phyloP scores from a whole-genome alignment of 495 filamentous ascomycete genomes.

The Neohortaea acidophila region DNA sequence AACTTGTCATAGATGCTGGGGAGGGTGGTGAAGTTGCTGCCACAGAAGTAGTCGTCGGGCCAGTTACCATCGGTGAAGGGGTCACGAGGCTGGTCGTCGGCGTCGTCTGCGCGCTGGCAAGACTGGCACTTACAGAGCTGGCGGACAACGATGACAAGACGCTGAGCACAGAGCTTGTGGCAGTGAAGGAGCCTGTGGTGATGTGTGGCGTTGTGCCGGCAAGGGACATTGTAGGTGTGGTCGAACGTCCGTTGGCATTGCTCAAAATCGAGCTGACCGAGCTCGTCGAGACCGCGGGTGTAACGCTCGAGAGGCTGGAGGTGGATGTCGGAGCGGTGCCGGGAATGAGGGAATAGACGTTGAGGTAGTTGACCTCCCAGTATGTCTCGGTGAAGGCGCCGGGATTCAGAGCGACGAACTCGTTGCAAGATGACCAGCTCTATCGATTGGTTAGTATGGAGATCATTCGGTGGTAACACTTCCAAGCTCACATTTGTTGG shows the following conservation, averaged over 20 bases:
- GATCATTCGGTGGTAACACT: too few species aligned
- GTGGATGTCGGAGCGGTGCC: not conserved
- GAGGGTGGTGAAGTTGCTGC: not conserved
- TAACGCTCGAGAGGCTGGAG: slow-evolving; percentile 6
- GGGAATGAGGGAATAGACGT: slow-evolving; percentile 17
- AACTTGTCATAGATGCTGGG: not conserved
- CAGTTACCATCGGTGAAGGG: not conserved
- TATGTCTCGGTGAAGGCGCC: slow-evolving; percentile 21
- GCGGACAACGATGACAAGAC: slow-evolving; percentile 1
- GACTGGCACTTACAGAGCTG: not conserved
- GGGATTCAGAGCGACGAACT: slow-evolving; percentile 24
- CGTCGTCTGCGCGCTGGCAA: not conserved
- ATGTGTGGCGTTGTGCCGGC: not conserved
- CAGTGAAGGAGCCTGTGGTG: not conserved
- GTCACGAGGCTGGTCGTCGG: not conserved
- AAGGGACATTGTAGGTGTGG: slow-evolving; percentile 6
- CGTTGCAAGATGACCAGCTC: slow-evolving; percentile 19
- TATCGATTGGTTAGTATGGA: slow-evolving; percentile 1
- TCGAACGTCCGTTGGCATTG: slow-evolving; percentile 5
- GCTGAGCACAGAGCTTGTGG: not conserved
- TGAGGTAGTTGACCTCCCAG: slow-evolving; percentile 25
- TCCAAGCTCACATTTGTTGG: not conserved
- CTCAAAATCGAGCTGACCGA: slow-evolving; percentile 3
- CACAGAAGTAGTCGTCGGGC: not conserved
- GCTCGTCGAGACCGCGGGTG: slow-evolving; percentile 6